A percentile compares a stretch with the other conserved stretches of the same genome.
Evolutionary conservation across 2,329 filamentous ascomycete species (phyloP).

Genomic region (Cladosporium velox): DNA sequence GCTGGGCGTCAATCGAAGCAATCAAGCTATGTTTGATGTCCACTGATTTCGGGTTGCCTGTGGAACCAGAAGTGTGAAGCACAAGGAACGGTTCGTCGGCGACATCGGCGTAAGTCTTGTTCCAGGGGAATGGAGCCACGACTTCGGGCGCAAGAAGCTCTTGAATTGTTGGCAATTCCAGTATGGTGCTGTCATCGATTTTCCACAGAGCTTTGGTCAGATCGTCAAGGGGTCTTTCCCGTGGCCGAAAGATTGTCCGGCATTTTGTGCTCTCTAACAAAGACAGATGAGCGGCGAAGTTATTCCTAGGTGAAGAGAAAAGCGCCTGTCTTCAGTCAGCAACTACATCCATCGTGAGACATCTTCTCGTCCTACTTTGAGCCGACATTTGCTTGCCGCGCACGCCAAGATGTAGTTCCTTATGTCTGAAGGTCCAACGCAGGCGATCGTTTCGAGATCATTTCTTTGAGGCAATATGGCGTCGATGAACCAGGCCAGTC

Average conservation of each 20-base stretch:
- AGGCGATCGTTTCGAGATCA: too few species aligned
- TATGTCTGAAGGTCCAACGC: too few species aligned
- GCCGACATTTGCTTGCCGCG: too few species aligned
- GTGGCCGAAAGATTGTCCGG: conserved; percentile 9
- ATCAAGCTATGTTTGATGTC: conserved; percentile 15
- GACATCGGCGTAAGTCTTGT: background rate
- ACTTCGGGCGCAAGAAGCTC: background rate
- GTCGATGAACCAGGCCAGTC: too few species aligned
- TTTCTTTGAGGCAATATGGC: too few species aligned
- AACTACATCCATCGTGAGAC: too few species aligned
- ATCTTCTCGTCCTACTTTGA: too few species aligned
- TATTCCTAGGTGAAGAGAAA: too few species aligned
- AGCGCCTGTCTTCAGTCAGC: too few species aligned
- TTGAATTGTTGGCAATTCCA: background rate
- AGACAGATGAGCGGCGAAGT: background rate
- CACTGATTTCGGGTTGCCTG: conserved; percentile 26
- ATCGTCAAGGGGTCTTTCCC: background rate
- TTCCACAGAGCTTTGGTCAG: background rate
- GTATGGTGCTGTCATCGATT: too few species aligned
- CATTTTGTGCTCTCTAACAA: conserved; percentile 21
- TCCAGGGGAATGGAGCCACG: background rate
- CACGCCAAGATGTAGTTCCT: too few species aligned
- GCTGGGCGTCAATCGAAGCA: conserved; percentile 15
- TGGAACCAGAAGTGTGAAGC: conserved; percentile 28
- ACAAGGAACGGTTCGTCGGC: conserved; percentile 16